Percentiles rank a stretch among this genome's conserved stretches.
Evolutionary conservation across 2,329 filamentous ascomycete genomes (phyloP).

Genomic region (Bisporella sp.): DNA sequence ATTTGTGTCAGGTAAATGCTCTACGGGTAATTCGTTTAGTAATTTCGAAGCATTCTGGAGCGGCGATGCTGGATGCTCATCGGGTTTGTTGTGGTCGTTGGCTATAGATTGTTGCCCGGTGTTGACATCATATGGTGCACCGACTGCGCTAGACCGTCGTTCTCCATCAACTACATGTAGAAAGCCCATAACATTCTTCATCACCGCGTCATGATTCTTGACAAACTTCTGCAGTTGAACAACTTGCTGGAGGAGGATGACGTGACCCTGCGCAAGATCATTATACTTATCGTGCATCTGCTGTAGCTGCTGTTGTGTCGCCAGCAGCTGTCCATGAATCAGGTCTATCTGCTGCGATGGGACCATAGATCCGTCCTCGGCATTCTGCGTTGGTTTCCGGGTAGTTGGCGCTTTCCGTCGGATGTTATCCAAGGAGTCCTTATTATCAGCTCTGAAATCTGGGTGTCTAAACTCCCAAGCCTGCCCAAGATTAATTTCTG

Average conservation of each 20-base stretch:
- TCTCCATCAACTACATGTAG: slow-evolving; percentile 58
- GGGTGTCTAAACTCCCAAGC: slow-evolving; percentile 97
- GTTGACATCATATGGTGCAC: slow-evolving; percentile 30
- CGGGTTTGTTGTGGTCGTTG: slow-evolving; percentile 21
- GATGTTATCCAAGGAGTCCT: slow-evolving; percentile 94
- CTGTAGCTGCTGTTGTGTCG: slow-evolving; percentile 88
- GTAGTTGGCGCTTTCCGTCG: slow-evolving; percentile 89
- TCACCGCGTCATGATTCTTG: slow-evolving; percentile 63
- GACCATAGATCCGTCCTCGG: slow-evolving; percentile 57
- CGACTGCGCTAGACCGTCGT: slow-evolving; percentile 50
- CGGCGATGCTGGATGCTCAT: slow-evolving; percentile 60
- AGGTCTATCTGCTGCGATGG: slow-evolving; percentile 84
- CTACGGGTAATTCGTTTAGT: slow-evolving; percentile 56
- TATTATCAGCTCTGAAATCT: slow-evolving; percentile 91
- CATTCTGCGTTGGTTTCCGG: slow-evolving; percentile 58
- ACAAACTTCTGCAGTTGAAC: slow-evolving; percentile 54
- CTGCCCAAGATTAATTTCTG: slow-evolving; percentile 34
- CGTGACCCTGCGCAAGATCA: slow-evolving; percentile 62
- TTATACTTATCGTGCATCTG: slow-evolving; percentile 78
- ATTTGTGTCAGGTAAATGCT: slow-evolving; percentile 57
- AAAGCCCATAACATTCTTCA: slow-evolving; percentile 65
- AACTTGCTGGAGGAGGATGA: slow-evolving; percentile 55
- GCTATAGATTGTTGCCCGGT: slow-evolving; percentile 31
- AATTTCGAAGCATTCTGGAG: slow-evolving; percentile 62
- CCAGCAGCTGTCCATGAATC: slow-evolving; percentile 79